These are phyloP conservation scores for Arxiozyma slooffiae DNA, from an alignment of 1,139 yeast species.

Conservation along the genomic window DNA sequence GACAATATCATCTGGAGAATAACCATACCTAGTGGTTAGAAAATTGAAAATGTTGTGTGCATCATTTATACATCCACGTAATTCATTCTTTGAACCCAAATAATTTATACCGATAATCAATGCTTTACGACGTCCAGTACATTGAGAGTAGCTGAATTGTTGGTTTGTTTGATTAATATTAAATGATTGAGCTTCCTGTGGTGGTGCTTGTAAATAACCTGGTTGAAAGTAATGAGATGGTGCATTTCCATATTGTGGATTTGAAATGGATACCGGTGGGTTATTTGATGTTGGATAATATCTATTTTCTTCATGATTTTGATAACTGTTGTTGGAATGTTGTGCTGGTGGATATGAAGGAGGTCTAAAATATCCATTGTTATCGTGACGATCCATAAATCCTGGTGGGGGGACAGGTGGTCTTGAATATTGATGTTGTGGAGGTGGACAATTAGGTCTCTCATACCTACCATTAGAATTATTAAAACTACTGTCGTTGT, in stretches of 20 bases:
- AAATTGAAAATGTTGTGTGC: constrained; percentile 54
- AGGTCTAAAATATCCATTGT: constrained; percentile 4
- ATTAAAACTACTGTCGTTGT: constrained; percentile 10
- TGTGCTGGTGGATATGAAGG: constrained; percentile 2
- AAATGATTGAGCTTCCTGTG: constrained; percentile 18
- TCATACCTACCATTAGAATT: neutral
- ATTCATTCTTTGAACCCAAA: constrained; percentile 57
- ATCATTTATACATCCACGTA: constrained; percentile 84
- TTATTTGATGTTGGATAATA: constrained; percentile 13
- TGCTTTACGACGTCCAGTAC: constrained; percentile 72
- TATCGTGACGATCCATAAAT: constrained; percentile 8
- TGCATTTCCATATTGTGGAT: constrained; percentile 9
- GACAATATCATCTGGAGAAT: constrained; percentile 69
- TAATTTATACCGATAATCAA: constrained; percentile 81
- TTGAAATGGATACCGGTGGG: constrained; percentile 9
- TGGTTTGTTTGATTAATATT: constrained; percentile 8
- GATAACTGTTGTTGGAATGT: neutral
- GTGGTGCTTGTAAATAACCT: constrained; percentile 18
- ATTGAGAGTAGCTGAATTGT: constrained; percentile 44
- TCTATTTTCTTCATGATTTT: neutral
- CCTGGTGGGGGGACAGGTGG: constrained; percentile 1
- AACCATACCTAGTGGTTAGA: constrained; percentile 53
- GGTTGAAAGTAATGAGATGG: constrained; percentile 15
- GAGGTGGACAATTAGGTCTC: constrained; percentile 4
- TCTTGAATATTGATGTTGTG: neutral